These are phyloP conservation scores for Centaurea solstitialis DNA, from an alignment of 129 eudicot genomes.

Conservation along the genomic window DNA sequence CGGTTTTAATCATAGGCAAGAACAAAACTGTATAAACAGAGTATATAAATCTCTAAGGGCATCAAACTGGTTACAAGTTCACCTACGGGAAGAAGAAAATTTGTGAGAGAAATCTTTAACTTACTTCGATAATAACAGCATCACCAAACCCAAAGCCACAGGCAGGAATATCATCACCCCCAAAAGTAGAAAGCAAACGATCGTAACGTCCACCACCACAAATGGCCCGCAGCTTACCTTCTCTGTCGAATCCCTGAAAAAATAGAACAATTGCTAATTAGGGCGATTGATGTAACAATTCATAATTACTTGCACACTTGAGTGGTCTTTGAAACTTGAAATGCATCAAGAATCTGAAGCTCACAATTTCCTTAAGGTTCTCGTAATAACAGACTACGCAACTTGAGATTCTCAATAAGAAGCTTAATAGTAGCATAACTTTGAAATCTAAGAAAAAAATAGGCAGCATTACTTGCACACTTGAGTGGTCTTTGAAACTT, in stretches of 20 bases:
- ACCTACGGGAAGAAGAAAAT: neutral
- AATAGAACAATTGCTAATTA: constrained; percentile 1
- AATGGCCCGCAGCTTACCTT: constrained; percentile 89
- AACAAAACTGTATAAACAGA: neutral
- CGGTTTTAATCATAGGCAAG: neutral
- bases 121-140: constrained; percentile 94
- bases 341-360: neutral
- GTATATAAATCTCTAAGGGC: neutral
- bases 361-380: neutral
- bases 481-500: neutral
- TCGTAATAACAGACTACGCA: neutral
- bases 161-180: constrained; percentile 93
- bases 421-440: neutral
- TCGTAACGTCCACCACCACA: constrained; percentile 98
- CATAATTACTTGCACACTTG: neutral
- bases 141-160: constrained; percentile 99
- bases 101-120: constrained; percentile 18
- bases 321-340: neutral
- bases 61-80: neutral
- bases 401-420: neutral
- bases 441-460: neutral
- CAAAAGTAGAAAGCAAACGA: constrained; percentile 79
- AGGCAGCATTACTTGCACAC: neutral
- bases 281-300: neutral
- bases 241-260: constrained; percentile 84